Evolutionary conservation across 306 rosid genomes (phyloP), one percentile per base, ranked within the genome.

Genomic region (Cajanus cajan): DNA sequence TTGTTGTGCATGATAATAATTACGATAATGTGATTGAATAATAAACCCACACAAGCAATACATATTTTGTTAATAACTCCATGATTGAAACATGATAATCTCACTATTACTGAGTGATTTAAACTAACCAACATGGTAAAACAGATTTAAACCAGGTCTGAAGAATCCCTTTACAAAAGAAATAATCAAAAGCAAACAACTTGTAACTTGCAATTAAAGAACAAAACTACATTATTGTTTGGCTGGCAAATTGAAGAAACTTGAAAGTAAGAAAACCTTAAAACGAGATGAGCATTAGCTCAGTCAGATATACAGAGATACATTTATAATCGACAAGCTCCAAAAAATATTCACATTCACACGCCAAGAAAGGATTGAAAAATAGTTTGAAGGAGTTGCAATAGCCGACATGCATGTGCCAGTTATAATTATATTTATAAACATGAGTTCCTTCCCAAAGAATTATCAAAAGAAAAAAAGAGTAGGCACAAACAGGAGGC

Each of bases 381-480:
- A 77, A 44, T 16, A 13, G 54, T 65, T n/a, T 24, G 40, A 28
- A 28, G 31, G 2, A 28, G 31, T 28, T 28, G 3, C 31, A 28
- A 28, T 3, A 28, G 3, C 31, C 3, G 31, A 28, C 31, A 28
- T 1, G 31, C 31, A 28, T 28, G 31, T 28, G 31, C 1, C 31
- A 28, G 31, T 28, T 28, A 28, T 28, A 28, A 28, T 28, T 28
- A 28, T 28, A 28, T 1, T 28, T 28, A 28, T 14, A 67, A 57
- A 54, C 21, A 19, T 15, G 5, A n/a, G 43, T 44, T 77, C 76
- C 51, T 12, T 47, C 24, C 44, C 11, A 7, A 62, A 14, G 36
- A 28, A 22, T 11, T 61, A 40, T 25, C 55, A 24, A 78, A 28
- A 78, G 58, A 77, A 78, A 16, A 40, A 16, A 84, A 52, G 52